Percentiles rank a stretch among this genome's conserved stretches.
Evolutionary conservation across 441 rosid species (phyloP).

Genomic region (Monsonia emarginata): DNA sequence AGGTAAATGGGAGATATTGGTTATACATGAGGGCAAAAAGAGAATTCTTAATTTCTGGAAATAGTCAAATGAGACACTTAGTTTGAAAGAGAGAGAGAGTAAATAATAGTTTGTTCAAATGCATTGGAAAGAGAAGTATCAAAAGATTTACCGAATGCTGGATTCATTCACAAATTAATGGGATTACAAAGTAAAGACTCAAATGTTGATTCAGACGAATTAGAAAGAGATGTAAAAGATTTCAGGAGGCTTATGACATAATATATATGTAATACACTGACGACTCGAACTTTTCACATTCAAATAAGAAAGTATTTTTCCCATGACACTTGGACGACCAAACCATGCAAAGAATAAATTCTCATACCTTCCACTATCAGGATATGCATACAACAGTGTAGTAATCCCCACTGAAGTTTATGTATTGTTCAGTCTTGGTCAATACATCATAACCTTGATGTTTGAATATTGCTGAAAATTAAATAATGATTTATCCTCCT

Average conservation of each 20-base stretch:
- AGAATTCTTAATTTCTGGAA: no score
- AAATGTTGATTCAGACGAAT: conserved; percentile 1
- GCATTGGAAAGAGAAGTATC: no score
- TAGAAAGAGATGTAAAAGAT: background rate
- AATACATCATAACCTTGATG: conserved; percentile 66
- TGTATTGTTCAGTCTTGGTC: conserved; percentile 50
- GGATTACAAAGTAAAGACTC: background rate
- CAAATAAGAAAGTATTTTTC: conserved; percentile 21
- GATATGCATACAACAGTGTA: conserved; percentile 65
- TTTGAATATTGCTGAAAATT: conserved; percentile 47
- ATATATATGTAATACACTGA: conserved; percentile 3
- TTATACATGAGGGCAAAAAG: no score
- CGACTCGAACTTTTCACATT: background rate
- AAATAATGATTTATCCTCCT: conserved; percentile 2
- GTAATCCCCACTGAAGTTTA: conserved; percentile 79
- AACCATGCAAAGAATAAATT: conserved; percentile 66
- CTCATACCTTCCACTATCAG: conserved; percentile 56
- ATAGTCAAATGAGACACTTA: no score
- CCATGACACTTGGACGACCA: conserved; percentile 57
- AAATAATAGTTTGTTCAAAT: no score
- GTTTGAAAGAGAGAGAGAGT: no score
- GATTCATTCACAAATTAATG: no score
- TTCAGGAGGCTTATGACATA: background rate
- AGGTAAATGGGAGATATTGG: no score
- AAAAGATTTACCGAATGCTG: no score